A percentile compares a stretch with the other conserved stretches of the same genome.
Conservation (phyloP, 2,329 filamentous ascomycete genomes). For the Emergomyces pasteurianus region DNA sequence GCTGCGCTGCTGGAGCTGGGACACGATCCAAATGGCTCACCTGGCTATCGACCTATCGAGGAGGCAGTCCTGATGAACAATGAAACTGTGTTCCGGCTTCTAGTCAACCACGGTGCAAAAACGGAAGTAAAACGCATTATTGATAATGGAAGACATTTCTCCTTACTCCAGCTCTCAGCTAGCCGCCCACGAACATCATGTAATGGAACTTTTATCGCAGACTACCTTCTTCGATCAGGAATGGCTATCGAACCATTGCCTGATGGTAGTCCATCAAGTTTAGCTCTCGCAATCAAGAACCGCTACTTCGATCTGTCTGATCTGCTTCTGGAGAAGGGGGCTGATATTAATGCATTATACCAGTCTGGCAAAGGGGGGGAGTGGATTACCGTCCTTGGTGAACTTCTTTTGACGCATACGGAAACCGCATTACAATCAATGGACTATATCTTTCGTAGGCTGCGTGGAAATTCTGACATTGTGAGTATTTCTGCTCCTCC, state of each 20-base stretch:
- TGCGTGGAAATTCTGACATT: not conserved
- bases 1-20: not conserved
- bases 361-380: not conserved
- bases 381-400: not conserved
- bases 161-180: not conserved
- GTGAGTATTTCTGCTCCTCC: not conserved
- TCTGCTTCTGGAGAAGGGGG: not conserved
- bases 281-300: not conserved
- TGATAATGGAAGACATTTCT: not conserved
- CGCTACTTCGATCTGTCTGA: not conserved
- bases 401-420: not conserved
- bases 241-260: constrained; percentile 1
- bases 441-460: not conserved
- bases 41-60: not conserved
- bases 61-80: constrained; percentile 1
- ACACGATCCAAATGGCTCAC: not conserved
- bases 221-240: not conserved
- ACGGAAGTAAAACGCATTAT: not conserved
- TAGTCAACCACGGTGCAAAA: not conserved
- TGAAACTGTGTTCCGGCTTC: not conserved
- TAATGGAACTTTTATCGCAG: not conserved
- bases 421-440: not conserved
- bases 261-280: not conserved
- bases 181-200: not conserved
- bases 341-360: not conserved